Percentiles rank a stretch among this genome's conserved stretches.
These are phyloP conservation scores for Trichoderma asperelloides DNA, from an alignment of 495 filamentous ascomycete species.

Conservation along the genomic window DNA sequence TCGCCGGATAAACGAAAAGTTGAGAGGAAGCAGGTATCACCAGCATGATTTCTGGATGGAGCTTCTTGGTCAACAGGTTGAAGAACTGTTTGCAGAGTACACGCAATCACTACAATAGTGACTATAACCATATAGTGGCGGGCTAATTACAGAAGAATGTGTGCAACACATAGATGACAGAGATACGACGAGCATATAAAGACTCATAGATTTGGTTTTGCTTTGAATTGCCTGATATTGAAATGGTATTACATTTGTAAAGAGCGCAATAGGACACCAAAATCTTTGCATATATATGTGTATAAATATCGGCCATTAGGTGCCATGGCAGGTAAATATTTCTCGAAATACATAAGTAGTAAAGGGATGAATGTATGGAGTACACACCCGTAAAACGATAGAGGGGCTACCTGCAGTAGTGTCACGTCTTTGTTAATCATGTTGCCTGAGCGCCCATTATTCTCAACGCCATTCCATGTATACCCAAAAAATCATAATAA, in stretches of 20 bases:
- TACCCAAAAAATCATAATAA: neutral
- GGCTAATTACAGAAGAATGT: neutral
- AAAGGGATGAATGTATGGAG: neutral
- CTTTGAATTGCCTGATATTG: neutral
- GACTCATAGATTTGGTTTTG: neutral
- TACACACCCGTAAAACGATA: neutral
- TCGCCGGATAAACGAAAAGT: slow-evolving; percentile 61
- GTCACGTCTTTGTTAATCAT: neutral
- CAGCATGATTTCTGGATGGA: slow-evolving; percentile 61
- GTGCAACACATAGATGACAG: neutral
- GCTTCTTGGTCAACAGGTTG: slow-evolving; percentile 54
- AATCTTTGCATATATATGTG: neutral
- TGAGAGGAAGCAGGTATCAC: slow-evolving; percentile 49
- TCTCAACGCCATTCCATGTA: neutral
- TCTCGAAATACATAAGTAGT: neutral
- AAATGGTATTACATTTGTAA: neutral
- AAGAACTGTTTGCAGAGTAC: slow-evolving; percentile 70
- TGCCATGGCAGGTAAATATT: neutral
- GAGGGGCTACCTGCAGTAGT: neutral
- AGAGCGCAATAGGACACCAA: neutral
- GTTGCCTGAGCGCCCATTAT: neutral
- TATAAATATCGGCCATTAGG: neutral
- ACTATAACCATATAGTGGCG: neutral
- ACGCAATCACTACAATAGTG: slow-evolving; percentile 17
- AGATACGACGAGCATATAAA: neutral